Evolutionary conservation across 2,329 filamentous ascomycete genomes (phyloP), one percentile per base, ranked within the genome.

Genomic region (Graphium sp.): DNA sequence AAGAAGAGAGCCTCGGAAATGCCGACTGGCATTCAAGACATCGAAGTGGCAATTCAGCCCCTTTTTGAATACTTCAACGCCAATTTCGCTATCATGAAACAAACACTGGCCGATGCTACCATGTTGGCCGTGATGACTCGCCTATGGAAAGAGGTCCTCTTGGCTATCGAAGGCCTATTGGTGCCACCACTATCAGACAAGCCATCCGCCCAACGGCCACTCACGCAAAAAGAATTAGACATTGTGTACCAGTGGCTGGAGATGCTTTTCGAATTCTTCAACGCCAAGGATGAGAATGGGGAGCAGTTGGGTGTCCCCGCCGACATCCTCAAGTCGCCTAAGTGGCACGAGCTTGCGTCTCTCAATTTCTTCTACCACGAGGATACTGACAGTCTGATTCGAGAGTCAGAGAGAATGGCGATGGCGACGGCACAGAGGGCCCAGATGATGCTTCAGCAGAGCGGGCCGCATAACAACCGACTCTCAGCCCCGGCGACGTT

Each of bases 301-400:
- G 80, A 87, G 49, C 80, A 80, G 15, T 69, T 89, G 34, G 89
- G 89, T 38, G 83, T 98, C 3, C 80, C 85, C 1, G 70, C 82
- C 24, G 85, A 94, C 49, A 75, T 94, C 18, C 67, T 98, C 46
- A 93, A 92, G 54, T 92, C 83, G 39, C 82, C 87, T 46, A 98
- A 98, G 65, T 98, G 93, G 61, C 85, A 94, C 58, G 89, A 98
- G 51, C 71, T 98, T 30, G 82, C 89, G 39, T 87, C 83, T 36
- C 68, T 98, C 37, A 92, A 93, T 58, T 98, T 95, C 64, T 98
- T 95, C 62, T 98, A 98, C 59, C 91, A 89, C 46, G 85, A 95
- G 44, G 69, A 78, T 18, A 92, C 84, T 1, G 81, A 91, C 35
- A 85, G 80, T 41, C 66, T 98, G 9, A 83, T 95, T 41, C 78